Percentiles rank a stretch among this genome's conserved stretches.
phyloP scores from a whole-genome alignment of 163 green algal genomes.

The Picocystis sp. region DNA sequence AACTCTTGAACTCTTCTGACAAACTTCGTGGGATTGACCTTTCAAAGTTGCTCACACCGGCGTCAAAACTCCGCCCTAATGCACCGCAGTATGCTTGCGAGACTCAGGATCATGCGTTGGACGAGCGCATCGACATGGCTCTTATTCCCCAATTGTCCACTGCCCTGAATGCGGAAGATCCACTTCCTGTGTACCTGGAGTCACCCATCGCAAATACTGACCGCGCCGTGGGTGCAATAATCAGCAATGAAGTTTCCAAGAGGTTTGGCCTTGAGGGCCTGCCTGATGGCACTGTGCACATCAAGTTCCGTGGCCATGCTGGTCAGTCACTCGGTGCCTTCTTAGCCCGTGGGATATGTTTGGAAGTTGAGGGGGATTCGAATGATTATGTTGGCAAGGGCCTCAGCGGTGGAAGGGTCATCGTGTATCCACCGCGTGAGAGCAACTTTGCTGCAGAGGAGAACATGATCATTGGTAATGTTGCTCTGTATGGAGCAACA shows the following conservation, averaged over 20 bases:
- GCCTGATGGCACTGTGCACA: constrained; percentile 67
- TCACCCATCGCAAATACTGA: constrained; percentile 52
- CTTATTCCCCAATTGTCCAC: not conserved
- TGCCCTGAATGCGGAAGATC: not conserved
- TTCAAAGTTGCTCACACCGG: constrained; percentile 55
- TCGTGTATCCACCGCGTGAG: constrained; percentile 51
- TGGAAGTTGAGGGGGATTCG: constrained; percentile 84
- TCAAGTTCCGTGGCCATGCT: constrained; percentile 67
- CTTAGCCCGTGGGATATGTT: constrained; percentile 54
- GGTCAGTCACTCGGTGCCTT: constrained; percentile 76
- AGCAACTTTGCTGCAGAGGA: constrained; percentile 47
- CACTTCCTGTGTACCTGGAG: constrained; percentile 48
- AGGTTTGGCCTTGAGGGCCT: constrained; percentile 56
- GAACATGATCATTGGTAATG: constrained; percentile 87
- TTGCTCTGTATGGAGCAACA: constrained; percentile 73
- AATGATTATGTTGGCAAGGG: constrained; percentile 96
- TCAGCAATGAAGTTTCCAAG: constrained; percentile 78
- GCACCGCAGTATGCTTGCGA: constrained; percentile 36
- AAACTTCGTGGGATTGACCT: constrained; percentile 68
- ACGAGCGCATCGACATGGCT: not conserved
- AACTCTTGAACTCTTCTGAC: constrained; percentile 34
- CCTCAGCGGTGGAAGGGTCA: constrained; percentile 48
- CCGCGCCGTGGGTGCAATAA: constrained; percentile 67
- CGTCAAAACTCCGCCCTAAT: constrained; percentile 51
- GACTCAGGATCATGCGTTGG: constrained; percentile 16